Conservation (phyloP, 768 basidiomycete genomes). For the Termitomyces sp. region DNA sequence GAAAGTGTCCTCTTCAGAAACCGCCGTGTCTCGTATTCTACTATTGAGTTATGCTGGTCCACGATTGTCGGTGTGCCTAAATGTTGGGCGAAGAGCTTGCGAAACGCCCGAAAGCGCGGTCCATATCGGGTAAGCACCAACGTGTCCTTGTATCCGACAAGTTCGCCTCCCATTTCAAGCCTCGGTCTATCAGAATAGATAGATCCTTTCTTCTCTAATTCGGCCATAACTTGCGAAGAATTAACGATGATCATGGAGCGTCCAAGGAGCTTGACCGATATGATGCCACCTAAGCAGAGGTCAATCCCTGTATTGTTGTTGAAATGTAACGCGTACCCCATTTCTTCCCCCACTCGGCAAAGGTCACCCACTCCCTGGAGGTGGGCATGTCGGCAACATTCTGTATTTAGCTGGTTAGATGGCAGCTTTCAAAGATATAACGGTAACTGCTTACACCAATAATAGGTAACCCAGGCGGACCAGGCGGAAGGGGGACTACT, state of each 20-base stretch:
- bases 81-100: slow-evolving; percentile 37
- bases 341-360: slow-evolving; percentile 46
- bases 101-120: slow-evolving; percentile 35
- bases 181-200: slow-evolving; percentile 45
- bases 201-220: slow-evolving; percentile 42
- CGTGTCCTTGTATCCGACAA: slow-evolving; percentile 42
- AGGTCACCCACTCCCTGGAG: slow-evolving; percentile 41
- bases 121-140: slow-evolving; percentile 43
- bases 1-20: slow-evolving; percentile 33
- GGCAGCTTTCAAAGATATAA: not conserved
- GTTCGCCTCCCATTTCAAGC: slow-evolving; percentile 46
- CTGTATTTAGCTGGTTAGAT: slow-evolving; percentile 17
- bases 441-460: slow-evolving; percentile 4
- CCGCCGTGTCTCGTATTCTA: slow-evolving; percentile 28
- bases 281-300: slow-evolving; percentile 28
- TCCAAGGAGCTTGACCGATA: slow-evolving; percentile 37
- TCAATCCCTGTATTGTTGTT: not conserved
- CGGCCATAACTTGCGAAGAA: slow-evolving; percentile 34
- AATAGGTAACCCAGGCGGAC: slow-evolving; percentile 30
- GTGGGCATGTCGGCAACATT: slow-evolving; percentile 44
- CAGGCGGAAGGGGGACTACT: slow-evolving; percentile 28
- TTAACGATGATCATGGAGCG: slow-evolving; percentile 46
- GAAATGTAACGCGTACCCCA: slow-evolving; percentile 32
- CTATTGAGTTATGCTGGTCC: slow-evolving; percentile 25
- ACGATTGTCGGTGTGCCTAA: slow-evolving; percentile 31